Percentiles rank a stretch among this genome's conserved stretches.
Evolutionary conservation across 164 flowering plant species (phyloP).

Genomic region (Kalanchoe fedtschenkoi): DNA sequence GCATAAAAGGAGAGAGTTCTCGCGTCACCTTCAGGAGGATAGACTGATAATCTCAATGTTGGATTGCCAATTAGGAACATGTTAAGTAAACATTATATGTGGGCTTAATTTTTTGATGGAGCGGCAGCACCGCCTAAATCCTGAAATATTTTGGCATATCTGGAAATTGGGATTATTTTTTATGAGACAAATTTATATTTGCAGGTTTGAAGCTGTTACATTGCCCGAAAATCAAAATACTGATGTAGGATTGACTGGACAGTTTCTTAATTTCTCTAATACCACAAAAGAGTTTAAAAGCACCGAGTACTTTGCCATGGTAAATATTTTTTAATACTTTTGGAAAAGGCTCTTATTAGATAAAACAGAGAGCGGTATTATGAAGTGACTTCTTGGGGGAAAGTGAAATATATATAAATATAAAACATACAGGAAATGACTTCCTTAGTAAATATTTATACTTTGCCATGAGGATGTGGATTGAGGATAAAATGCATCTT

Average conservation of each 20-base stretch:
- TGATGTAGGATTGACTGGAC: conserved; percentile 43
- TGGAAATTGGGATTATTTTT: neutral
- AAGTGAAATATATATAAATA: too few relatives aligned
- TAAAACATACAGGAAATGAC: too few relatives aligned
- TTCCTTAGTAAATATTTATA: too few relatives aligned
- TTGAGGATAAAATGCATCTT: too few relatives aligned
- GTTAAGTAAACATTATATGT: neutral
- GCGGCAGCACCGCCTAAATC: neutral
- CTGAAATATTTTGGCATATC: neutral
- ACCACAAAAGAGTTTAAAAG: conserved; percentile 34
- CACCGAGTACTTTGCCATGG: conserved; percentile 50
- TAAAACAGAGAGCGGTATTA: too few relatives aligned
- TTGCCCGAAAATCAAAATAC: conserved; percentile 34
- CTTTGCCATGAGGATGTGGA: too few relatives aligned
- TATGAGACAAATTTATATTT: conserved; percentile 1
- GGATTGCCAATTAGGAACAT: neutral
- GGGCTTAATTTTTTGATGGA: neutral
- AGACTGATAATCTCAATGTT: neutral
- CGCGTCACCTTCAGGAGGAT: too few relatives aligned
- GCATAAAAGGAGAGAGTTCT: neutral
- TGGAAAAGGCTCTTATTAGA: too few relatives aligned
- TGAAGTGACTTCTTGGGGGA: too few relatives aligned
- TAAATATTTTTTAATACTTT: conserved; percentile 13
- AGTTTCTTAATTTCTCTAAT: conserved; percentile 25
- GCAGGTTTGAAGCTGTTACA: conserved; percentile 68